Conservation (phyloP, 441 rosid genomes). For the Populus hybrid region DNA sequence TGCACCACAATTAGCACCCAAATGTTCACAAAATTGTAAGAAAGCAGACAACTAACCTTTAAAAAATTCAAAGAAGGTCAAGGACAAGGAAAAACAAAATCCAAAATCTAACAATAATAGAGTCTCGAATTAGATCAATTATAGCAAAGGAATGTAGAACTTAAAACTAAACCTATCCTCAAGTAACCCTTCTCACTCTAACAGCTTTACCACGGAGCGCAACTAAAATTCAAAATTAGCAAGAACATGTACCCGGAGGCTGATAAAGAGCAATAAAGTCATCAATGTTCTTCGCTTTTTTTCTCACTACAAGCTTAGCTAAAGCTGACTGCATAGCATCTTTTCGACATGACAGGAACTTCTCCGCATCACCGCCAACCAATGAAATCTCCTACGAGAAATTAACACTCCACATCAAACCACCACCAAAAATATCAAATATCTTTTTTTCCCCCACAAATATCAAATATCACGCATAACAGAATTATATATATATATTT, state of each 20-base stretch:
- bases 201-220: not conserved
- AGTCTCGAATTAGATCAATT: not conserved
- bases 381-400: constrained; percentile 47
- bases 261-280: constrained; percentile 52
- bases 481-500: too few species aligned
- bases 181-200: not conserved
- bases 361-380: constrained; percentile 79
- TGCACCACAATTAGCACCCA: constrained; percentile 34
- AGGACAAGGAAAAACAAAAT: not conserved
- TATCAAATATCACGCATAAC: not conserved
- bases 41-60: not conserved
- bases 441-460: not conserved
- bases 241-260: constrained; percentile 42
- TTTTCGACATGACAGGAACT: constrained; percentile 53
- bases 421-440: constrained; percentile 1
- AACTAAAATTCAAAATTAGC: not conserved
- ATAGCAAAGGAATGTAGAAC: not conserved
- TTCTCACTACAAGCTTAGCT: constrained; percentile 61
- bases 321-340: constrained; percentile 51
- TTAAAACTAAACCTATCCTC: not conserved
- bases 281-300: constrained; percentile 51
- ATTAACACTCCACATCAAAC: constrained; percentile 11
- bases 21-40: not conserved
- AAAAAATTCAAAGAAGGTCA: not conserved
- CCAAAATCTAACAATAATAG: too few species aligned